Percentiles rank a stretch among this genome's conserved stretches.
Evolutionary conservation across 805 yeast species (phyloP).

Genomic region (Candida andamanensis): DNA sequence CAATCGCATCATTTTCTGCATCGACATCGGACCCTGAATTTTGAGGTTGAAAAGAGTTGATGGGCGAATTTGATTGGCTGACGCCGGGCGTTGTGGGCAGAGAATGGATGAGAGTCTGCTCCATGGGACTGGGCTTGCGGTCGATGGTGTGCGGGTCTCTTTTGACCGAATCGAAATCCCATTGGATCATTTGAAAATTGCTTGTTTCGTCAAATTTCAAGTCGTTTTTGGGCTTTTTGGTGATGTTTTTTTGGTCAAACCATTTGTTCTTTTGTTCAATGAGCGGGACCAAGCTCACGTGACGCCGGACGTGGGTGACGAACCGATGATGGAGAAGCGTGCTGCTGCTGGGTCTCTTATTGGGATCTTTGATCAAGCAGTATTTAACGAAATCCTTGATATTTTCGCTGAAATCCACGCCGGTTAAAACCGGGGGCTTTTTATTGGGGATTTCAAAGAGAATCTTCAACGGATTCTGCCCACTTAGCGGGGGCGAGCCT

Average conservation of each 20-base stretch:
- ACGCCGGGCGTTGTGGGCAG: neutral
- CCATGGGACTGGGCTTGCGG: conserved; percentile 10
- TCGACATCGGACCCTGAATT: neutral
- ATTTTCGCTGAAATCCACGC: conserved; percentile 37
- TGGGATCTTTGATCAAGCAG: conserved; percentile 68
- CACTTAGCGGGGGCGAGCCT: conserved; percentile 77
- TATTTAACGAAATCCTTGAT: conserved; percentile 62
- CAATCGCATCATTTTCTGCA: neutral
- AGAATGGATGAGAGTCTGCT: conserved; percentile 7
- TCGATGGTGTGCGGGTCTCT: neutral
- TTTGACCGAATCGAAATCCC: conserved; percentile 11
- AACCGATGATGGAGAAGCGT: conserved; percentile 52
- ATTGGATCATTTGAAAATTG: conserved; percentile 6
- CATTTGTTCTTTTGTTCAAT: conserved; percentile 38
- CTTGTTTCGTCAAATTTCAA: conserved; percentile 4
- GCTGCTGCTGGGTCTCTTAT: conserved; percentile 55
- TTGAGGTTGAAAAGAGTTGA: neutral
- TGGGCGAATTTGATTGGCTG: neutral
- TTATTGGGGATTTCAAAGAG: conserved; percentile 63
- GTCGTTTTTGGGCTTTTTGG: conserved; percentile 6
- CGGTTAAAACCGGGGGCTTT: conserved; percentile 56
- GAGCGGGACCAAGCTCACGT: conserved; percentile 24
- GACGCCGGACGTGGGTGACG: conserved; percentile 33
- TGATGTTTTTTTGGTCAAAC: conserved; percentile 19
- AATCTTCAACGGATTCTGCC: conserved; percentile 72